phyloP scores from a whole-genome alignment of 2,329 filamentous ascomycete species.

The Cercospora sp. region DNA sequence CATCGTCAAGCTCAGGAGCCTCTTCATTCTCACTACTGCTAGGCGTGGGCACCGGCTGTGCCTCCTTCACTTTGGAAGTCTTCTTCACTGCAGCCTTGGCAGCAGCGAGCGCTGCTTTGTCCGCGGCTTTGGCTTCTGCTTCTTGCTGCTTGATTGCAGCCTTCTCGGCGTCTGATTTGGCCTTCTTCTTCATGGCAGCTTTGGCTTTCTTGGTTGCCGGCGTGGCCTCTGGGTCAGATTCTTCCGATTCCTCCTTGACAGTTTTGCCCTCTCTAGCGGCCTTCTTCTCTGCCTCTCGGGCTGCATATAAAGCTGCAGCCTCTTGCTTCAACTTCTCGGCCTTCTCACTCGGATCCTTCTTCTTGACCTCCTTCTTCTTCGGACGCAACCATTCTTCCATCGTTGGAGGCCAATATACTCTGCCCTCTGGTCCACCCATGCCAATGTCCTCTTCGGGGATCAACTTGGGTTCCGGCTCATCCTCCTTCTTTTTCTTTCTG shows the following conservation, averaged over 20 bases:
- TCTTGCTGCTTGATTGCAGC: slow-evolving; percentile 19
- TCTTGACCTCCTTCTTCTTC: slow-evolving; percentile 68
- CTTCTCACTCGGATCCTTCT: slow-evolving; percentile 48
- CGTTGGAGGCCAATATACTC: slow-evolving; percentile 87
- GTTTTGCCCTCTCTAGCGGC: slow-evolving; percentile 29
- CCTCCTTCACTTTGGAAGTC: slow-evolving; percentile 18
- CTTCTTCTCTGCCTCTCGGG: slow-evolving; percentile 30
- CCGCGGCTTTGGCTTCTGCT: slow-evolving; percentile 2
- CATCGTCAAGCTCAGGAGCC: slow-evolving; percentile 10
- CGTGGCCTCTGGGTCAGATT: slow-evolving; percentile 40
- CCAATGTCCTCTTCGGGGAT: slow-evolving; percentile 69
- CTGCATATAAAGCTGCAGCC: slow-evolving; percentile 32
- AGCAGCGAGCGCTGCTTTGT: slow-evolving; percentile 3
- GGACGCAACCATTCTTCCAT: slow-evolving; percentile 90
- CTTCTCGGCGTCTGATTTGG: slow-evolving; percentile 29
- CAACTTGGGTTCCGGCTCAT: slow-evolving; percentile 40
- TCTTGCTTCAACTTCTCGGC: slow-evolving; percentile 40
- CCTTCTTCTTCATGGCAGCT: slow-evolving; percentile 36
- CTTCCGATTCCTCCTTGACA: slow-evolving; percentile 33
- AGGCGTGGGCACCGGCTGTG: slow-evolving; percentile 22
- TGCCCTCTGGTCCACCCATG: slow-evolving; percentile 79
- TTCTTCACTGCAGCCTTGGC: slow-evolving; percentile 3
- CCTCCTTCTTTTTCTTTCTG: slow-evolving; percentile 44
- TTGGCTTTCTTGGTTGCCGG: slow-evolving; percentile 46
- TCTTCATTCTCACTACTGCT: slow-evolving; percentile 24